Conservation (phyloP, 805 yeast genomes). For the Wickerhamomyces strasburgensis region DNA sequence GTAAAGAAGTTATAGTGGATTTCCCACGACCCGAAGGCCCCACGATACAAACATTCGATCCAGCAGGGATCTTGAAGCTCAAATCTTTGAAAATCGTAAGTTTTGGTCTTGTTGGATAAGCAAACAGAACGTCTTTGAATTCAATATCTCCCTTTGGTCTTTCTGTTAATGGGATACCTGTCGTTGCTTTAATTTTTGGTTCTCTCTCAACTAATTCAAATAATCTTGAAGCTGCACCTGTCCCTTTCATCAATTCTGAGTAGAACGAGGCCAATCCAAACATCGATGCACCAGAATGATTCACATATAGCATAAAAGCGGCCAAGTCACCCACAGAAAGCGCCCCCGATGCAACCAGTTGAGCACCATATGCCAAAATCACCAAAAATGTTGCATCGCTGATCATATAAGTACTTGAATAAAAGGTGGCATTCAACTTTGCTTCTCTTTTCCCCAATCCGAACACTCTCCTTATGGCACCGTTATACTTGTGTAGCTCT, state of each 20-base stretch:
- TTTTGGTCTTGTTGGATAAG: constrained; percentile 85
- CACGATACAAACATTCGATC: constrained; percentile 66
- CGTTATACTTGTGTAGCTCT: constrained; percentile 73
- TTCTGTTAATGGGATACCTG: constrained; percentile 44
- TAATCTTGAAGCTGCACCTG: constrained; percentile 90
- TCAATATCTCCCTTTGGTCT: constrained; percentile 43
- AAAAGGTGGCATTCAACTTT: constrained; percentile 68
- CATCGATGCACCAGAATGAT: constrained; percentile 88
- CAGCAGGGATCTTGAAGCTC: constrained; percentile 42
- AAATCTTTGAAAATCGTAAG: constrained; percentile 48
- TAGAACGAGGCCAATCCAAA: constrained; percentile 91
- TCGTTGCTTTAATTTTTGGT: constrained; percentile 62
- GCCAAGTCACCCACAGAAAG: constrained; percentile 87
- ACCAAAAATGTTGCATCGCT: constrained; percentile 82
- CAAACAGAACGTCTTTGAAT: constrained; percentile 64
- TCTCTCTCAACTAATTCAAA: constrained; percentile 80
- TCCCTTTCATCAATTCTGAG: constrained; percentile 95
- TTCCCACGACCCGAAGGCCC: constrained; percentile 94
- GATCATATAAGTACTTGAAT: constrained; percentile 70
- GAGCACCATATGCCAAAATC: constrained; percentile 75
- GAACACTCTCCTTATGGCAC: constrained; percentile 63
- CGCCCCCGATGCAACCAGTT: constrained; percentile 69
- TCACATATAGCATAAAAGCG: constrained; percentile 90
- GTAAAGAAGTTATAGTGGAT: constrained; percentile 64
- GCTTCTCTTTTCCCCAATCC: constrained; percentile 77